Evolutionary conservation across 768 basidiomycete genomes (phyloP), one percentile per base, ranked within the genome.

Genomic region (Calocera viscosa): DNA sequence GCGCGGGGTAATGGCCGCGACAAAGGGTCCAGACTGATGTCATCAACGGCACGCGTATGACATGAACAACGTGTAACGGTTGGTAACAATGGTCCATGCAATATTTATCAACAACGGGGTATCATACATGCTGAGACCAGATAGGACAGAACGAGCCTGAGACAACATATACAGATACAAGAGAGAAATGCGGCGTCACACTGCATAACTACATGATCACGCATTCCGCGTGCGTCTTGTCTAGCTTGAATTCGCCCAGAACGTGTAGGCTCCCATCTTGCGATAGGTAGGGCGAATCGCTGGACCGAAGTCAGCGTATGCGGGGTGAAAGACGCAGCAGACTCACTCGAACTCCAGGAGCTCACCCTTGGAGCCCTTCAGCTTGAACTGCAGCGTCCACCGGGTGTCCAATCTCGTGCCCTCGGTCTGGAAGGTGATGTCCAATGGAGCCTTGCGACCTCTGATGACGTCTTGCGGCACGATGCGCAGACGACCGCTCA

Each of bases 211-310:
- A 60, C 53, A 60, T 60, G 22, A 60, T 60, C 14, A 60, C 30
- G 26, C 53, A 60, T 16, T 60, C 53, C 10, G 53, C 53, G 30
- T 60, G 53, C 26, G 53, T 60, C 53, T 60, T 60, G 30, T 60
- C 53, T 26, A 60, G 53, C 53, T 60, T 60, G 53, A 60, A 60
- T 60, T 60, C 53, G 22, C 53, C 53, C 24, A 28, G 24, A 22
- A 60, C 53, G 30, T 60, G 53, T 26, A 60, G 14, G 53, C 26
- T 60, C 14, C 53, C 53, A 19, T 60, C 53, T 60, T 60, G 53
- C 26, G 53, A 28, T 16, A 60, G 11, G 19, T 60, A 60, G 24
- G 53, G 53, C 10, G 53, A 60, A 32, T 60, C 53, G 22, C 53
- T 60, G 53, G 53, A 60, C 30, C 14, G 10, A 26, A 5, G 30